Evolutionary conservation across 495 filamentous ascomycete genomes (phyloP), one percentile per base, ranked within the genome.

Genomic region (Staphylotrichum longicolle): DNA sequence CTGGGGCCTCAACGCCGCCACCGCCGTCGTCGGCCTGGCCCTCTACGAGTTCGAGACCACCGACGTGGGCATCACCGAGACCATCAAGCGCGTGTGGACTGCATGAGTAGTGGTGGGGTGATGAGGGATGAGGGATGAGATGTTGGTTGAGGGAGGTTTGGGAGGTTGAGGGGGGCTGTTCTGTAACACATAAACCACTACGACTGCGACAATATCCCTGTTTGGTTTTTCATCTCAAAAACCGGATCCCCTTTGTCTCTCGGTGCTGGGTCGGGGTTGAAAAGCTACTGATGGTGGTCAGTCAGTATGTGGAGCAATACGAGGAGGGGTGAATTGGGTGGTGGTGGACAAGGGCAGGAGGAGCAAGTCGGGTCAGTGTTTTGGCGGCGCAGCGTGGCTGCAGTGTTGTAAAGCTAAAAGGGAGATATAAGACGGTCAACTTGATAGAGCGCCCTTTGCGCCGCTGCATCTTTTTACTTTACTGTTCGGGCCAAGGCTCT

Each of bases 41-140:
- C 82, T 97, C 60, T 98, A 98, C 77, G 92, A 96, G 80, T 97
- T 98, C 72, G 93, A 98, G 86, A 98, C 94, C n/a, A 97, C 96
- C 72, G 94, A 98, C 68, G 91, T 98, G 44, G 94, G 94, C 56
- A 70, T 98, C 59, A 96, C 91, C 14, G 92, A 96, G 81, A 87
- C 88, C 35, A 79, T 95, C 62, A 91, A 88, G 82, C 83, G 88
- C 64, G 80, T 96, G 66, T 96, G 92, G 92, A 87, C 80, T 63
- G 92, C 92, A 68, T 82, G 75, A 64, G 0, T 34, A 30, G 54
- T 33, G 37, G 27, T 33, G 39, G 42, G 42, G 4, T 15, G 34
- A 11, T 30, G 51, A 20, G 57, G 44, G 37, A 34, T 5, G 27
- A 44, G 44, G 44, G 37, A 34, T 5, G 27, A 44, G 44, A 30